A percentile compares a stretch with the other conserved stretches of the same genome.
These are phyloP conservation scores for Cryptococcus sp. DNA, from an alignment of 1,284 basidiomycete species.

Conservation along the genomic window DNA sequence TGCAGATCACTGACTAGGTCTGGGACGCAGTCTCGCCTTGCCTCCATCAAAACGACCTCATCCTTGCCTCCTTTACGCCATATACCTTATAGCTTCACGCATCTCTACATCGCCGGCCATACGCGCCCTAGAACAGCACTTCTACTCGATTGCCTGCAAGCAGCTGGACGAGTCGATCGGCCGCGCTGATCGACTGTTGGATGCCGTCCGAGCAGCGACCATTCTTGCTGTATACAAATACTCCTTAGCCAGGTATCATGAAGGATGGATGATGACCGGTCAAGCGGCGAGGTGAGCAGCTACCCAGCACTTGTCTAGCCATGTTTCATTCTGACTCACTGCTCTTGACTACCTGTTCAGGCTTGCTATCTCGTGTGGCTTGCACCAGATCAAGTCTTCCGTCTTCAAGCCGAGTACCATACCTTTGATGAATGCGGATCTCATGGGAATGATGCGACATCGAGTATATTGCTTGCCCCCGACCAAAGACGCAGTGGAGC, in stretches of 20 bases:
- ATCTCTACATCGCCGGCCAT: slow-evolving; percentile 37
- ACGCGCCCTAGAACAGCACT: slow-evolving; percentile 37
- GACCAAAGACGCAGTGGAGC: slow-evolving; percentile 38
- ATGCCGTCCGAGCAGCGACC: slow-evolving; percentile 40
- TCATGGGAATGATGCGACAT: slow-evolving; percentile 35
- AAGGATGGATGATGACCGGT: slow-evolving; percentile 42
- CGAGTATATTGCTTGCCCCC: slow-evolving; percentile 33
- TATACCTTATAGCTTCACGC: slow-evolving; percentile 42
- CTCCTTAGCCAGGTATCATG: slow-evolving; percentile 37
- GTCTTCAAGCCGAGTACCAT: slow-evolving; percentile 25
- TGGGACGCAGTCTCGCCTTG: slow-evolving; percentile 27
- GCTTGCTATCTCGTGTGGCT: slow-evolving; percentile 38
- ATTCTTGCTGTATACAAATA: slow-evolving; percentile 44
- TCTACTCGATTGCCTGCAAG: slow-evolving; percentile 33
- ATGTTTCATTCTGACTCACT: background rate
- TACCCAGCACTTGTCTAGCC: background rate
- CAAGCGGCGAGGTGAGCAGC: slow-evolving; percentile 31
- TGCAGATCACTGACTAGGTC: no score
- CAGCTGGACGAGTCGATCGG: slow-evolving; percentile 36
- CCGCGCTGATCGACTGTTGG: slow-evolving; percentile 35
- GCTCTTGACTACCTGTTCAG: slow-evolving; percentile 5
- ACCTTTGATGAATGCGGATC: slow-evolving; percentile 20
- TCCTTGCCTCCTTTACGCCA: slow-evolving; percentile 44
- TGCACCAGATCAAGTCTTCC: slow-evolving; percentile 40
- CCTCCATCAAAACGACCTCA: slow-evolving; percentile 41